Percentiles rank a stretch among this genome's conserved stretches.
phyloP scores from a whole-genome alignment of 805 yeast species.

The Hanseniaspora mollemarum region DNA sequence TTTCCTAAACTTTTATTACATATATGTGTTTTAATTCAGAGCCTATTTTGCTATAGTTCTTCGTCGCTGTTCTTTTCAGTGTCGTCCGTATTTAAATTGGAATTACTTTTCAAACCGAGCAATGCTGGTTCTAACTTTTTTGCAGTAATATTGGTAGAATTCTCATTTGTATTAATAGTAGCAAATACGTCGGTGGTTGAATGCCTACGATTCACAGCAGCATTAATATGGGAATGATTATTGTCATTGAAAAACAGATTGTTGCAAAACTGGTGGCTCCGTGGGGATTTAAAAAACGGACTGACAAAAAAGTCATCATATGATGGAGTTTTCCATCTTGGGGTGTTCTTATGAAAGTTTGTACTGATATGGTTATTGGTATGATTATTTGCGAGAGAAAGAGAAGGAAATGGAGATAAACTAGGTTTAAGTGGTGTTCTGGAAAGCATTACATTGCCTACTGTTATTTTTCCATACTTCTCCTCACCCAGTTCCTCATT shows the following conservation, averaged over 20 bases:
- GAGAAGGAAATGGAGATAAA: slow-evolving; percentile 5
- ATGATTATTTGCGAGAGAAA: neutral
- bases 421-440: slow-evolving; percentile 11
- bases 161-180: neutral
- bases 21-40: too few species aligned
- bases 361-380: neutral
- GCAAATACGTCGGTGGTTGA: slow-evolving; percentile 1
- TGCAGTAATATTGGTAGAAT: neutral
- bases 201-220: neutral
- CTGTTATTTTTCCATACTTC: slow-evolving; percentile 6
- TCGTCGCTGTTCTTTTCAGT: neutral
- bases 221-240: neutral
- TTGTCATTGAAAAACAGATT: slow-evolving; percentile 1
- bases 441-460: slow-evolving; percentile 15
- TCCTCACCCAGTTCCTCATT: slow-evolving; percentile 9
- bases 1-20: too few species aligned
- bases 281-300: slow-evolving; percentile 15
- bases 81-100: neutral
- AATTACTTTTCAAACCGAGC: slow-evolving; percentile 2
- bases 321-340: slow-evolving; percentile 16
- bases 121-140: slow-evolving; percentile 12
- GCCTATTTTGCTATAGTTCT: neutral
- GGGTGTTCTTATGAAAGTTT: slow-evolving; percentile 7
- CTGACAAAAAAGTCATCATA: slow-evolving; percentile 15
- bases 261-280: slow-evolving; percentile 1